phyloP scores from a whole-genome alignment of 192 early-diverging fungal species.

The Podila epigama region DNA sequence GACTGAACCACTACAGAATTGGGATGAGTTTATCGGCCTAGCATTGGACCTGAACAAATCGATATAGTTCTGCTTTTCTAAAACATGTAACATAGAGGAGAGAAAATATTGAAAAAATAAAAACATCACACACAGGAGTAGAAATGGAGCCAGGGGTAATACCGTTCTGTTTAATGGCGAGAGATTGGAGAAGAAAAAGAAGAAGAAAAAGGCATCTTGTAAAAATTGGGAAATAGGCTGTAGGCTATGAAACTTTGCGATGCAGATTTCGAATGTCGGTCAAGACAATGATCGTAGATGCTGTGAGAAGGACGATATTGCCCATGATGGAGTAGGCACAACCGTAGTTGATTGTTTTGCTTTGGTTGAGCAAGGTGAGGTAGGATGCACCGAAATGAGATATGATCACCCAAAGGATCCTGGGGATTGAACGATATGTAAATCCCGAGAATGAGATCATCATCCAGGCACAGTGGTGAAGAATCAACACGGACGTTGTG shows the following conservation, averaged over 20 bases:
- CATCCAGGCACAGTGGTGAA: constrained; percentile 78
- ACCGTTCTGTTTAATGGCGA: too few species aligned
- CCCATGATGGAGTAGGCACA: constrained; percentile 35
- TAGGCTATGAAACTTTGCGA: constrained; percentile 13
- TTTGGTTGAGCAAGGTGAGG: constrained; percentile 44
- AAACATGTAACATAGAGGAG: background rate
- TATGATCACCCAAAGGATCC: constrained; percentile 59
- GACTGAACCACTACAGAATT: constrained; percentile 3
- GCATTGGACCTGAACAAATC: constrained; percentile 1
- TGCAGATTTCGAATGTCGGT: constrained; percentile 30
- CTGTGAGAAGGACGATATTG: constrained; percentile 21
- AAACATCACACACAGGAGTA: too few species aligned
- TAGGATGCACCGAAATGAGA: constrained; percentile 76
- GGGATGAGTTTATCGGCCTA: constrained; percentile 6
- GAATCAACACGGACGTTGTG: constrained; percentile 71
- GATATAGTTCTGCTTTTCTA: background rate
- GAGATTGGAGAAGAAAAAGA: too few species aligned
- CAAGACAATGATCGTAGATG: constrained; percentile 19
- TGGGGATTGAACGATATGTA: constrained; percentile 48
- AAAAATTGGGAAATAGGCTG: background rate
- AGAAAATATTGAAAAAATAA: too few species aligned
- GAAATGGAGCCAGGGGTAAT: too few species aligned
- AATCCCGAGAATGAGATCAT: constrained; percentile 79
- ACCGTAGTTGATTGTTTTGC: constrained; percentile 14
- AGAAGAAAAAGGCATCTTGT: too few species aligned